phyloP scores from a whole-genome alignment of 352 stramenopile species.

The Phytophthora boehmeriae region DNA sequence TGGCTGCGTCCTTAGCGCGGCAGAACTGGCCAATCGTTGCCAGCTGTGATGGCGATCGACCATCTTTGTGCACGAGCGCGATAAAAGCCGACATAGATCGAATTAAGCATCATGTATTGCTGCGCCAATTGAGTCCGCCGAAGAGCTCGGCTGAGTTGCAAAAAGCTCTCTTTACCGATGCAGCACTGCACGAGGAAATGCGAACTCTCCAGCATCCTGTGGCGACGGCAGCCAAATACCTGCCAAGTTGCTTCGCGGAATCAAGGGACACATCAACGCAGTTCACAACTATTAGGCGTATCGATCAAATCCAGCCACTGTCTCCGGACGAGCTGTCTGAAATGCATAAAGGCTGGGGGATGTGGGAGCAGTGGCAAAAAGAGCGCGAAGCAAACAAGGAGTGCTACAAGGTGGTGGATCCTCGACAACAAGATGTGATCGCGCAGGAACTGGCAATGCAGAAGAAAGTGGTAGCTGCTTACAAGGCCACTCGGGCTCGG shows the following conservation, averaged over 20 bases:
- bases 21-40: too few relatives aligned
- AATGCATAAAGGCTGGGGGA: constrained; percentile 43
- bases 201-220: constrained; percentile 41
- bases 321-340: constrained; percentile 31
- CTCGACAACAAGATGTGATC: constrained; percentile 51
- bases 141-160: constrained; percentile 2
- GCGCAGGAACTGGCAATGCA: constrained; percentile 59
- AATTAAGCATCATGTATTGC: constrained; percentile 18
- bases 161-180: constrained; percentile 45
- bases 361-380: constrained; percentile 58
- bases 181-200: constrained; percentile 42
- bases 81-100: too few relatives aligned
- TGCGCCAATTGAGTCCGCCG: constrained; percentile 27
- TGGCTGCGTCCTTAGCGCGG: neutral
- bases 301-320: constrained; percentile 57
- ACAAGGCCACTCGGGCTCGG: constrained; percentile 61
- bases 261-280: constrained; percentile 15
- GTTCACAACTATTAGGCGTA: constrained; percentile 52
- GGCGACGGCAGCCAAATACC: constrained; percentile 48
- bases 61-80: too few relatives aligned
- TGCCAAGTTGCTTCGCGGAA: constrained; percentile 42
- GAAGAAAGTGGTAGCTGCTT: constrained; percentile 71
- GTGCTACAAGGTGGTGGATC: constrained; percentile 69
- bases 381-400: constrained; percentile 66
- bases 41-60: too few relatives aligned